These are phyloP conservation scores for Coriaria nepalensis DNA, from an alignment of 306 rosid species.

Conservation along the genomic window DNA sequence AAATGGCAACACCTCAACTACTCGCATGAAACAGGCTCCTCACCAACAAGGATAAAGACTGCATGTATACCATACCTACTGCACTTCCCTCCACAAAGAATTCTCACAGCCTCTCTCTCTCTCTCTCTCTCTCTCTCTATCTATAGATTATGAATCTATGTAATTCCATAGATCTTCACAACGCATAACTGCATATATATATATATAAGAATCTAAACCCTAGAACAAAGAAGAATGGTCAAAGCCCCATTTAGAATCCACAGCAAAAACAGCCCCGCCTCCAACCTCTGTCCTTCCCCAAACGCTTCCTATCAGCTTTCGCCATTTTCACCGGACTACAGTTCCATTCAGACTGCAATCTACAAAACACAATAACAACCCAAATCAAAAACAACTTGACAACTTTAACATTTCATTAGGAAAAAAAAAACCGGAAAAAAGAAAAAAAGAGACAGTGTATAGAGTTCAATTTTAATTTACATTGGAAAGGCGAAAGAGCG, in stretches of 20 bases:
- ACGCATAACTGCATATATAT: neutral
- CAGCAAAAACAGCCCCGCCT: constrained; percentile 63
- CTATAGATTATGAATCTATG: too few relatives aligned
- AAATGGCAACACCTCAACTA: constrained; percentile 2
- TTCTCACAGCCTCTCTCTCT: neutral
- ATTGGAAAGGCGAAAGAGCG: constrained; percentile 91
- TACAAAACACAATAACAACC: constrained; percentile 19
- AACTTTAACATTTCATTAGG: neutral
- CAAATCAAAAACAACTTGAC: neutral
- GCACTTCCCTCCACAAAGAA: constrained; percentile 2
- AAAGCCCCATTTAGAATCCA: constrained; percentile 43
- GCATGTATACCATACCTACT: constrained; percentile 4
- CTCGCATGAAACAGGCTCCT: constrained; percentile 5
- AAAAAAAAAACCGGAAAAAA: too few relatives aligned
- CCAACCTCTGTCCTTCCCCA: constrained; percentile 53
- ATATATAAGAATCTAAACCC: constrained; percentile 20
- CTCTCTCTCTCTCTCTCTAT: too few relatives aligned
- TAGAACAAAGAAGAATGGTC: neutral
- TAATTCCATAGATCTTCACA: constrained; percentile 7
- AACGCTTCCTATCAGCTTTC: constrained; percentile 45
- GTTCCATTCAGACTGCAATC: constrained; percentile 71
- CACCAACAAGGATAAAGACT: constrained; percentile 7
- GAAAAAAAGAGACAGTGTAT: neutral
- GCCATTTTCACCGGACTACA: constrained; percentile 89
- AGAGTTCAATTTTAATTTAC: constrained; percentile 17